Percentiles rank a stretch among this genome's conserved stretches.
phyloP scores from a whole-genome alignment of 768 basidiomycete genomes.

The Lactarius psammicola region DNA sequence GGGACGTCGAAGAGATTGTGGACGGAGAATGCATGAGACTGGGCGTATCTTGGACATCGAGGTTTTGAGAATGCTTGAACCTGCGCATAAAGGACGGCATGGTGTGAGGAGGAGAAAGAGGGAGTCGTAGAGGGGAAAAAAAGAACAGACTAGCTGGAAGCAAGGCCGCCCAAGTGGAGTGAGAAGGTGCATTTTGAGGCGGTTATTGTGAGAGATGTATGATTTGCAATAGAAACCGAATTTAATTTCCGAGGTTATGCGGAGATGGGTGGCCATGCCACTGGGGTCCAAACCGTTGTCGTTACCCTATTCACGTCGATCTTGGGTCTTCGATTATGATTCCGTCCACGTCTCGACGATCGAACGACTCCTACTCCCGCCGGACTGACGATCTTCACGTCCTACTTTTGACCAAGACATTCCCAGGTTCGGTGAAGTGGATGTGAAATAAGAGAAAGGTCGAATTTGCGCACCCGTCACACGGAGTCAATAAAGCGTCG shows the following conservation, averaged over 20 bases:
- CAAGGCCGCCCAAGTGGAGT: not conserved
- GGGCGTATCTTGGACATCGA: not conserved
- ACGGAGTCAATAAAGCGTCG: not conserved
- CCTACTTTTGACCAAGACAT: not conserved
- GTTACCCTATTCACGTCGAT: not conserved
- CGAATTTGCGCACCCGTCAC: not conserved
- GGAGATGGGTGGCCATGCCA: not conserved
- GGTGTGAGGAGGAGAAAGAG: not conserved
- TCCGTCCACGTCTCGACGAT: not conserved
- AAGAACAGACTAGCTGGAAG: not conserved
- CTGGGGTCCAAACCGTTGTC: too few relatives aligned
- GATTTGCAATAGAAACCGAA: not conserved
- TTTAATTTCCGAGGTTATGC: not conserved
- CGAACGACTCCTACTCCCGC: not conserved
- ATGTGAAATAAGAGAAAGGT: not conserved
- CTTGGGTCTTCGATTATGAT: not conserved
- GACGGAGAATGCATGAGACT: conserved; percentile 18
- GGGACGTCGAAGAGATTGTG: conserved; percentile 18
- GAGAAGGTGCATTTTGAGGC: not conserved
- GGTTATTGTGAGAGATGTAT: not conserved
- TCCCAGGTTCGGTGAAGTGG: not conserved
- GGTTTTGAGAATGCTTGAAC: not conserved
- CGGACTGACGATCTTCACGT: not conserved
- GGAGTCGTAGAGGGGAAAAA: not conserved
- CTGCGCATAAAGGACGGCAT: conserved; percentile 12